These are phyloP conservation scores for Knufia fluminis DNA, from an alignment of 2,329 filamentous ascomycete species.

Conservation along the genomic window DNA sequence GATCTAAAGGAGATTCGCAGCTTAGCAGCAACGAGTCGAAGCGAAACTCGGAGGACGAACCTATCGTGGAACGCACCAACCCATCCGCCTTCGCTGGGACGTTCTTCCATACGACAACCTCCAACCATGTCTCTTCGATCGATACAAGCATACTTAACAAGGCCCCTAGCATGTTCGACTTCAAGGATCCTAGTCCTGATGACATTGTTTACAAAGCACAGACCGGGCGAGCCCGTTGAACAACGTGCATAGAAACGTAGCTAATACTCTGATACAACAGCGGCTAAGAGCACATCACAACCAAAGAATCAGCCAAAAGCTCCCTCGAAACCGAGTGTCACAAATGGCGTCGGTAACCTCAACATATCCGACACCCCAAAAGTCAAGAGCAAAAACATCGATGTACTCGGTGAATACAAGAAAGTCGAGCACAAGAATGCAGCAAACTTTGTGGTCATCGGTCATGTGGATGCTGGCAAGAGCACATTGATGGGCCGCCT, in stretches of 20 bases:
- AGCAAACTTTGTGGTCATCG: constrained; percentile 87
- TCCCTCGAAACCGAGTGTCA: constrained; percentile 25
- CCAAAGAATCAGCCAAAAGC: constrained; percentile 31
- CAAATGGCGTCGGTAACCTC: constrained; percentile 40
- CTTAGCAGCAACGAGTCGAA: neutral
- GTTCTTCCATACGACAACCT: constrained; percentile 16
- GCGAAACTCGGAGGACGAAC: neutral
- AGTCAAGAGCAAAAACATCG: constrained; percentile 64
- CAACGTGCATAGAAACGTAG: constrained; percentile 27
- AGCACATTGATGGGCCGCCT: constrained; percentile 96
- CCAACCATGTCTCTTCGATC: constrained; percentile 12
- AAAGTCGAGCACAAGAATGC: constrained; percentile 67
- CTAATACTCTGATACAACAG: constrained; percentile 14
- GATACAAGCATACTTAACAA: constrained; percentile 24
- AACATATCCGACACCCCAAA: constrained; percentile 43
- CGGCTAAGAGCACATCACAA: constrained; percentile 29
- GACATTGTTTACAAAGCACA: constrained; percentile 81
- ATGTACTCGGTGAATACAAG: constrained; percentile 73
- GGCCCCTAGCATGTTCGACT: constrained; percentile 43
- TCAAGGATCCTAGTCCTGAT: constrained; percentile 82
- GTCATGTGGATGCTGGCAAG: constrained; percentile 95
- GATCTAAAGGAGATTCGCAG: neutral
- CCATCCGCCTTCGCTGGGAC: constrained; percentile 21
- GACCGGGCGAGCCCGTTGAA: constrained; percentile 58
- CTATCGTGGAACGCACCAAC: constrained; percentile 9